Percentiles rank a stretch among this genome's conserved stretches.
Conservation (phyloP, 192 early-diverging fungal species). For the Mortierella hygrophila region DNA sequence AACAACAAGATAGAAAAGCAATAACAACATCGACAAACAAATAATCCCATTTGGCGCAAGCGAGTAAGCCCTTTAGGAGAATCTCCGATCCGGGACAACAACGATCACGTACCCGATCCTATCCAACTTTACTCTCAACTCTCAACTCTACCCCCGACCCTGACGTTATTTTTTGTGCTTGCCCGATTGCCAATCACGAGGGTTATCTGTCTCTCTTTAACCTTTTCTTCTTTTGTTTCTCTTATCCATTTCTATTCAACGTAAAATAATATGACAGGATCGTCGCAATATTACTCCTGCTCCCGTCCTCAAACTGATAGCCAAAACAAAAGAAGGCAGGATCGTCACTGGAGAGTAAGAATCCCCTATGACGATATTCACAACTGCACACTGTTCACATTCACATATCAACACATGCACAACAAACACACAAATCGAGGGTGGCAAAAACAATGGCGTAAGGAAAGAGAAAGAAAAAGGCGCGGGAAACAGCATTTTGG, state of each 20-base stretch:
- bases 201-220: not conserved
- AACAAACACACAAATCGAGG: not conserved
- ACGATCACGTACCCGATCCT: not conserved
- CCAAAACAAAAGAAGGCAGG: conserved; percentile 48
- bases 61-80: not conserved
- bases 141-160: not conserved
- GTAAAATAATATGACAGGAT: conserved; percentile 57
- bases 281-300: conserved; percentile 74
- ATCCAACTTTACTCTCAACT: not conserved
- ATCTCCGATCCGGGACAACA: conserved; percentile 6
- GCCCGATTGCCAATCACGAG: not conserved
- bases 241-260: not conserved
- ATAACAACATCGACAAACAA: not conserved
- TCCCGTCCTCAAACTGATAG: conserved; percentile 72
- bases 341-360: conserved; percentile 21
- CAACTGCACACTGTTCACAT: too few relatives aligned
- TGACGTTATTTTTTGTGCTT: not conserved
- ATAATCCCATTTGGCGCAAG: not conserved
- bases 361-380: not conserved
- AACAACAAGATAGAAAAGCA: not conserved
- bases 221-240: conserved; percentile 7
- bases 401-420: not conserved
- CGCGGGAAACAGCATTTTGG: not conserved
- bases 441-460: not conserved
- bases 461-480: not conserved